phyloP scores from a whole-genome alignment of 2,329 filamentous ascomycete species.

The Fusarium phyllophilum region DNA sequence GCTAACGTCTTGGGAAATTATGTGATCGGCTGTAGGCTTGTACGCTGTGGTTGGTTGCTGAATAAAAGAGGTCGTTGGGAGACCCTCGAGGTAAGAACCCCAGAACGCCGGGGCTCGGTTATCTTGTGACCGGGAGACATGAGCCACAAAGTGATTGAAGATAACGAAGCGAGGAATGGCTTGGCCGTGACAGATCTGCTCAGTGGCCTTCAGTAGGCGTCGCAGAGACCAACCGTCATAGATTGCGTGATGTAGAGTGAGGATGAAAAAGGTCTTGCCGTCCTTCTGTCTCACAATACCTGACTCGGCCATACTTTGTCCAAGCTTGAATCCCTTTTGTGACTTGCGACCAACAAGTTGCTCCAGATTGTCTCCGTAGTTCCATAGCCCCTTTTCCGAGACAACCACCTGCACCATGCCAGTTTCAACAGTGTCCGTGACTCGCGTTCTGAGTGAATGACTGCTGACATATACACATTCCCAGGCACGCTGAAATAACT shows the following conservation, averaged over 20 bases:
- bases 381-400: neutral
- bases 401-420: neutral
- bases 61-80: neutral
- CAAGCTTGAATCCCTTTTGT: neutral
- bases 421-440: neutral
- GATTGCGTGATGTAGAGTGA: neutral
- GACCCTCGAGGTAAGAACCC: neutral
- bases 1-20: neutral
- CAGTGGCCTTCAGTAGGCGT: neutral
- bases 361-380: neutral
- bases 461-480: neutral
- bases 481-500: neutral
- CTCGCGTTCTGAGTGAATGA: neutral
- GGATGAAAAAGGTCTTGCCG: neutral
- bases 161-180: neutral
- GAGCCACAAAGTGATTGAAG: neutral
- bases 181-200: neutral
- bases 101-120: neutral
- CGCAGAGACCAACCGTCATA: neutral
- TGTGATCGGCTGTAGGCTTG: neutral
- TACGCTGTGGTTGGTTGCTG: neutral
- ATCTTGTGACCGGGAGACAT: neutral
- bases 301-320: neutral
- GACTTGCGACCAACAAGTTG: neutral
- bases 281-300: neutral